Percentiles rank a stretch among this genome's conserved stretches.
Conservation (phyloP, 306 rosid species). For the Oemleria cerasiformis region DNA sequence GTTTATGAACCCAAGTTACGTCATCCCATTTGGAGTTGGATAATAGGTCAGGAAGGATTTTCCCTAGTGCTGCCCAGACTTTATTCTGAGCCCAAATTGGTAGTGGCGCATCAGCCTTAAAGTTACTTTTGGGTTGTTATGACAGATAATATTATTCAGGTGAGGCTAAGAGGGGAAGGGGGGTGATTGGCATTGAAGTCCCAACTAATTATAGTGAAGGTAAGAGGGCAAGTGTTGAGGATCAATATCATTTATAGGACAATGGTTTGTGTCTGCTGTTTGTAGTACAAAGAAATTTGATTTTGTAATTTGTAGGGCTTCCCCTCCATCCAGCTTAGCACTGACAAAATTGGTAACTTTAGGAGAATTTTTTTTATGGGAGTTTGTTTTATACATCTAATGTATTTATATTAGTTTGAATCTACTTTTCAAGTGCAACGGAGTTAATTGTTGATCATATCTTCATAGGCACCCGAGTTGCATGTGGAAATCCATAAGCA, state of each 20-base stretch:
- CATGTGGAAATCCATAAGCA: conserved; percentile 71
- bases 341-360: neutral
- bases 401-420: neutral
- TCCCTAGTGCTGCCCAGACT: too few species aligned
- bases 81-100: neutral
- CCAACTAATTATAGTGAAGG: neutral
- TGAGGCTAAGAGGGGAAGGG: too few species aligned
- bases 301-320: neutral
- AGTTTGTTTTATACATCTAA: neutral
- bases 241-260: neutral
- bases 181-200: neutral
- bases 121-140: neutral
- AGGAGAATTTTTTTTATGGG: neutral
- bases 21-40: neutral
- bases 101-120: neutral
- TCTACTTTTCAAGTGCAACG: conserved; percentile 1
- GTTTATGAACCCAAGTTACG: neutral
- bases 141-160: neutral
- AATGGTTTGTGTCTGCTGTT: neutral
- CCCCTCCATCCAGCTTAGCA: neutral
- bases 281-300: neutral
- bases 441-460: conserved; percentile 9
- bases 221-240: neutral
- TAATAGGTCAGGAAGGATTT: neutral
- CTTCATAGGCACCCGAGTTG: conserved; percentile 59